Evolutionary conservation across 768 basidiomycete species (phyloP), one percentile per base, ranked within the genome.

Genomic region (Rhodotorula babjevae): DNA sequence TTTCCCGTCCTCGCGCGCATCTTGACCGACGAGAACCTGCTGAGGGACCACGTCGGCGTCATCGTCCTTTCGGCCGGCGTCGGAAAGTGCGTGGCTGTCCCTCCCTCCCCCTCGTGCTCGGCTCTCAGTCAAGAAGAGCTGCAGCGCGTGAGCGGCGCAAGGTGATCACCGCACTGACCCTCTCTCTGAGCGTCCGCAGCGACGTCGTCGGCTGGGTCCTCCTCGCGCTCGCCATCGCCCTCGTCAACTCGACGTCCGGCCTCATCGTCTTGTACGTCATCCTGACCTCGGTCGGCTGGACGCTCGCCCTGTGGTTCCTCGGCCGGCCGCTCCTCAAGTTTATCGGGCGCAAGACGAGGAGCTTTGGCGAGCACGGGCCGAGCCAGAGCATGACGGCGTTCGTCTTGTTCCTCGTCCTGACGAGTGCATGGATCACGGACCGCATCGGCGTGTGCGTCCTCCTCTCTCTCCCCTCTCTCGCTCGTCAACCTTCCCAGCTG

Each of bases 391-490:
- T 75, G 63, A 68, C 69, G 29, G 65, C 67, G 21, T 63, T 59
- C 2, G 87, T 92, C 86, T 91, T 94, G 89, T 88, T 89, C 0
- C 68, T 92, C 16, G 90, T 88, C 0, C 79, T 96, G 33, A 80
- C 84, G 29, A 89, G 88, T 7, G 89, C 90, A 0, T 93, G 92
- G 82, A 88, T 89, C 82, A 94, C 92, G 11, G 91, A 92, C 80
- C 87, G 92, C 76, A 92, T 95, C 68, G 92, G 90, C 56, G 86
- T 90, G 61, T 69, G 52, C 59, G 68, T 62, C 36, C 15, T 2
- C 40, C 42, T 53, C 31, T 16, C 2, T 49, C 31, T 52, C 31
- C 33, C 27, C 63, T 33, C 14, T 25, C 46, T 49, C 36, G n/a
- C 50, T 14, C 29, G n/a, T n/a, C n/a, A n/a, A n/a, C n/a, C n/a